Conservation (phyloP, 1,284 basidiomycete species). For the Cerrena zonata region DNA sequence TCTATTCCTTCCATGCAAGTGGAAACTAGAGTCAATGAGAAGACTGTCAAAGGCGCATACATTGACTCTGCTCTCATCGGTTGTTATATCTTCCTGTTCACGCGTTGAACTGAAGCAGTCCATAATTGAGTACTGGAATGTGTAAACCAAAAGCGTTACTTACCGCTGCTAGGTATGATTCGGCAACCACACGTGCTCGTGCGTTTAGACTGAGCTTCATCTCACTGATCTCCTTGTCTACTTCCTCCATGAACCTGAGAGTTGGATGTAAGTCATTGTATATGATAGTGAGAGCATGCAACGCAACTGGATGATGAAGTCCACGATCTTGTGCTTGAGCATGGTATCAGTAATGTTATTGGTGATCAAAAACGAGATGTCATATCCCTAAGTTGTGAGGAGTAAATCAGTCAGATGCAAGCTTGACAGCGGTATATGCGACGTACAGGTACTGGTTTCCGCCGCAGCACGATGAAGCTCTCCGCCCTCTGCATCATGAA, state of each 20-base stretch:
- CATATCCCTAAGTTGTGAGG: slow-evolving; percentile 68
- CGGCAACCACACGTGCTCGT: slow-evolving; percentile 93
- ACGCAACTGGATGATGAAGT: slow-evolving; percentile 93
- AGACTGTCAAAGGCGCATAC: too few species aligned
- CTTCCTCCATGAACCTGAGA: slow-evolving; percentile 92
- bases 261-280: neutral
- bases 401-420: neutral
- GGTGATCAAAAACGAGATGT: slow-evolving; percentile 98
- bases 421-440: neutral
- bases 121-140: neutral
- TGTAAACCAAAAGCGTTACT: slow-evolving; percentile 25
- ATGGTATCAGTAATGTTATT: slow-evolving; percentile 95
- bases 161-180: slow-evolving; percentile 77
- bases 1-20: neutral
- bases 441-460: slow-evolving; percentile 85
- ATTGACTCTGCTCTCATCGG: too few species aligned
- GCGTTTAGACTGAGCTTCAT: slow-evolving; percentile 92
- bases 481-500: slow-evolving; percentile 99
- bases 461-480: slow-evolving; percentile 89
- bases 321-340: slow-evolving; percentile 99
- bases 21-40: neutral
- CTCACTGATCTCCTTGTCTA: slow-evolving; percentile 86
- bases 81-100: too few species aligned
- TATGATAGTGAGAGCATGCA: slow-evolving; percentile 9
- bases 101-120: slow-evolving; percentile 18